Evolutionary conservation across 2,329 filamentous ascomycete genomes (phyloP).

Genomic region (Trichoderma simmonsii): DNA sequence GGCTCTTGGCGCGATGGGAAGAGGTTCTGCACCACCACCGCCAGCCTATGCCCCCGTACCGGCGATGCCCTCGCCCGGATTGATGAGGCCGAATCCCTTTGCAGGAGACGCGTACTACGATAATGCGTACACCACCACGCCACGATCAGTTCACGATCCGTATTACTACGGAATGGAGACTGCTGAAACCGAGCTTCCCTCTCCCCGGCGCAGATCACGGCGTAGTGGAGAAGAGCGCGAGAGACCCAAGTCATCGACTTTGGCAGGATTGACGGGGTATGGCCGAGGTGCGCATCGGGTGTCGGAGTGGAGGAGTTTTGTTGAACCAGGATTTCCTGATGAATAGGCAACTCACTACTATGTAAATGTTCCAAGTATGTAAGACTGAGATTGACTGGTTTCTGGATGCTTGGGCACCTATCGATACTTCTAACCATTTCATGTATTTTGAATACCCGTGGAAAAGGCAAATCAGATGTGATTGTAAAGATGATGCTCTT

Average conservation of each 20-base stretch:
- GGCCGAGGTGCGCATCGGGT: constrained; percentile 48
- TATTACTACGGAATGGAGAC: constrained; percentile 14
- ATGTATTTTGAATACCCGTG: not conserved
- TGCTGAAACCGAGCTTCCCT: constrained; percentile 28
- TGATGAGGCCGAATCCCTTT: constrained; percentile 29
- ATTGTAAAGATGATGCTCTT: not conserved
- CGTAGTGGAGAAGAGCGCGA: constrained; percentile 26
- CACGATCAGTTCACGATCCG: constrained; percentile 25
- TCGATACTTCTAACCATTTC: not conserved
- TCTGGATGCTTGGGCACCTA: not conserved
- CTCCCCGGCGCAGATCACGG: constrained; percentile 28
- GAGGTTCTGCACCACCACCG: constrained; percentile 22
- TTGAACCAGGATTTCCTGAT: constrained; percentile 43
- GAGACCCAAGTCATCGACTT: constrained; percentile 39
- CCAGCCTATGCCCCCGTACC: constrained; percentile 30
- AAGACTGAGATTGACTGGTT: not conserved
- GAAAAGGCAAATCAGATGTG: not conserved
- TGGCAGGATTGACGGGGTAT: constrained; percentile 47
- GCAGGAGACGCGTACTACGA: constrained; percentile 35
- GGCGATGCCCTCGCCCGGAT: constrained; percentile 32
- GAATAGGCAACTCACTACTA: constrained; percentile 9
- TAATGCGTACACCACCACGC: constrained; percentile 27
- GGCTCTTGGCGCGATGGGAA: constrained; percentile 18
- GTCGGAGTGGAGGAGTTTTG: constrained; percentile 47
- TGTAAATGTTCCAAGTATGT: not conserved